Evolutionary conservation across 768 basidiomycete genomes (phyloP), one percentile per base, ranked within the genome.

Genomic region (Saitozyma sp.): DNA sequence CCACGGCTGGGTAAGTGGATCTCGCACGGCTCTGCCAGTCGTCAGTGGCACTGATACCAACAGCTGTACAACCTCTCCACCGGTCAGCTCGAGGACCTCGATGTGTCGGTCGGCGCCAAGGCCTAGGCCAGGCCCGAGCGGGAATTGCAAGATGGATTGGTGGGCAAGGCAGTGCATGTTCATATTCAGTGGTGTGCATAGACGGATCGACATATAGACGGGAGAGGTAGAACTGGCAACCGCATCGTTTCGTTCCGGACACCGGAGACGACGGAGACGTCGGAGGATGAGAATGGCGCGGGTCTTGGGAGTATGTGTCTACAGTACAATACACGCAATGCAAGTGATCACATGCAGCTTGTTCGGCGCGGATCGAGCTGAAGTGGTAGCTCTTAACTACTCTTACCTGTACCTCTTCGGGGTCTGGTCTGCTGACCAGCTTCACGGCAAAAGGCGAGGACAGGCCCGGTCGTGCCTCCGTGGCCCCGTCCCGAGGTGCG

Each of bases 1-100:
- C 4, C 77, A 78, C 60, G 77, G 77, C n/a, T 75, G 69, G 72
- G 76, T 76, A 56, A 64, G 67, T 72, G 9, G 10, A 9, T 1
- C 20, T 7, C 50, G 9, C 20, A 52, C 59, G 9, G 19, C 13
- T 16, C 38, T 6, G 43, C 17, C 29, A 20, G 10, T 43, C 41
- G 9, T 16, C 49, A 8, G 17, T 19, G 37, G 5, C 57, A 29
- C 17, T n/a, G 13, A 20, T 13, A 50, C 4, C 29, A 8, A 16
- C 52, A 68, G 77, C 54, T 74, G 37, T 77, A 74, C 59, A 70
- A 78, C 65, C 63, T 78, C 43, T 58, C 63, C 41, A 69, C 73
- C 9, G 77, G 77, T 39, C 69, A 68, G 45, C 62, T 78, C 53
- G 54, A 66, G 52, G 74, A 76, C 59, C 65, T 76, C 58, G 67